A percentile compares a stretch with the other conserved stretches of the same genome.
Conservation (phyloP, 2,329 filamentous ascomycete genomes). For the Neonectria sp. region DNA sequence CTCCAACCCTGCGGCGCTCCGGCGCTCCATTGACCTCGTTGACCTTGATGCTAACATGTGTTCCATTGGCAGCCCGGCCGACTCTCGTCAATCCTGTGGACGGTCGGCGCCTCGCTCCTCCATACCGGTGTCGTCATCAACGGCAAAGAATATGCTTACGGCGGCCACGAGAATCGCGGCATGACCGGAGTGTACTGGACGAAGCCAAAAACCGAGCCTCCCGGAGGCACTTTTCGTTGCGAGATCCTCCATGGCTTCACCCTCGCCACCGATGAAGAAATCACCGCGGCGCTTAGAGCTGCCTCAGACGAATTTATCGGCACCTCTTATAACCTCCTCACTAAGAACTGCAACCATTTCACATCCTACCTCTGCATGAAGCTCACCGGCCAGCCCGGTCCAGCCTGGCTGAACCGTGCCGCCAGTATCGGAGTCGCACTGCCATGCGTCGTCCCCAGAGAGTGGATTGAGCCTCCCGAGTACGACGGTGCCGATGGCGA, state of each 20-base stretch:
- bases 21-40: constrained; percentile 13
- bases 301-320: constrained; percentile 83
- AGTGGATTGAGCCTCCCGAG: constrained; percentile 87
- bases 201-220: constrained; percentile 78
- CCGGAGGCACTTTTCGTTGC: constrained; percentile 82
- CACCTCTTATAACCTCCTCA: constrained; percentile 84
- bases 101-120: constrained; percentile 81
- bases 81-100: constrained; percentile 84
- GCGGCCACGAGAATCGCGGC: constrained; percentile 80
- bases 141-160: constrained; percentile 86
- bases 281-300: constrained; percentile 77
- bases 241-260: constrained; percentile 87
- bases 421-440: constrained; percentile 86
- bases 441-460: constrained; percentile 85
- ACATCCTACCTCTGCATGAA: constrained; percentile 82
- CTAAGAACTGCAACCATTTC: constrained; percentile 92
- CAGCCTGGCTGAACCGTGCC: constrained; percentile 85
- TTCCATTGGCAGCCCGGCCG: constrained; percentile 72
- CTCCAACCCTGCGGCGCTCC: constrained; percentile 12
- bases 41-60: constrained; percentile 28
- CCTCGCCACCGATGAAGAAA: constrained; percentile 76
- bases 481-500: constrained; percentile 81
- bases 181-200: constrained; percentile 90
- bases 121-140: constrained; percentile 89
- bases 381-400: constrained; percentile 79